Evolutionary conservation across 495 filamentous ascomycete genomes (phyloP).

Genomic region (Penicillium subrubescens): DNA sequence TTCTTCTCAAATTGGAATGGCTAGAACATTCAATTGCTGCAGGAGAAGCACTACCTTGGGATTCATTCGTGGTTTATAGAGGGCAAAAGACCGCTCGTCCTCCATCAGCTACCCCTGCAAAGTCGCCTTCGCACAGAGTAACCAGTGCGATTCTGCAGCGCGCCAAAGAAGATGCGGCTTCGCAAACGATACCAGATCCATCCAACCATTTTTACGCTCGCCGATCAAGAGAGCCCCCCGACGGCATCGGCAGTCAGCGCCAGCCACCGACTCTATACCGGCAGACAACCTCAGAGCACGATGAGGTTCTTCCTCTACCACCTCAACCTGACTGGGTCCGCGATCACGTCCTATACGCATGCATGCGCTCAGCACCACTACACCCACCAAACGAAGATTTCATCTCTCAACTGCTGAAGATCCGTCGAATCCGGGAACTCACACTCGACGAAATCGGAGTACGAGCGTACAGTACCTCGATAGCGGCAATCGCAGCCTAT

Average conservation of each 20-base stretch:
- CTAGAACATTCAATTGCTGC: constrained; percentile 61
- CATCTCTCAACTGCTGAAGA: constrained; percentile 72
- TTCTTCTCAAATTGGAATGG: constrained; percentile 78
- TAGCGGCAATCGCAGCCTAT: constrained; percentile 82
- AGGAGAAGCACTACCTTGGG: constrained; percentile 55
- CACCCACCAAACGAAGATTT: constrained; percentile 75
- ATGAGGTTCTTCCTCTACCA: constrained; percentile 53
- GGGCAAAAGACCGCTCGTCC: constrained; percentile 37
- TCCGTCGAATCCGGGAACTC: constrained; percentile 69
- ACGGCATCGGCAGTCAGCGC: constrained; percentile 16
- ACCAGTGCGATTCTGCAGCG: constrained; percentile 50
- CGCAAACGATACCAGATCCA: constrained; percentile 19
- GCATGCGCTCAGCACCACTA: constrained; percentile 73
- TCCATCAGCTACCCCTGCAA: constrained; percentile 1
- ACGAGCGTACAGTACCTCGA: constrained; percentile 85
- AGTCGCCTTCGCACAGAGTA: constrained; percentile 3
- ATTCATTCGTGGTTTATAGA: constrained; percentile 68
- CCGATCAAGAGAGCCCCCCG: constrained; percentile 23
- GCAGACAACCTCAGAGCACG: constrained; percentile 74
- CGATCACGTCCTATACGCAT: constrained; percentile 70
- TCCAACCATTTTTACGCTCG: constrained; percentile 13
- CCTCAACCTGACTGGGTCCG: constrained; percentile 71
- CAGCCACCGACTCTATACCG: constrained; percentile 54
- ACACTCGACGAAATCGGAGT: constrained; percentile 76
- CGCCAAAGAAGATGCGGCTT: constrained; percentile 51